Base-by-base conservation (phyloP, 495 filamentous ascomycete genomes). In the Venustampulla echinocandica region DNA sequence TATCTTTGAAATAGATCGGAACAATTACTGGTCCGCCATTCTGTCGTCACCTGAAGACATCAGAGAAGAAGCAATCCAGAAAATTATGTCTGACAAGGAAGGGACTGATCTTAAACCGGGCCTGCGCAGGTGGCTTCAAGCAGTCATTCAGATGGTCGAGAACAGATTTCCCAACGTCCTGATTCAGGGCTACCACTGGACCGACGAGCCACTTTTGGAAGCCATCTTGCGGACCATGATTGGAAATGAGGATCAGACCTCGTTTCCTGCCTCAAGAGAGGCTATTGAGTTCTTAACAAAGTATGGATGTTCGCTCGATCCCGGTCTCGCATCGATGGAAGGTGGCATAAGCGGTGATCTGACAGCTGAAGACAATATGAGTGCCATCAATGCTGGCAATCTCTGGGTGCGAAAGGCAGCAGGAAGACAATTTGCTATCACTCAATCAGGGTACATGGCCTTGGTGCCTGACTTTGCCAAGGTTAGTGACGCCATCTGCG, bases 401-500 rank as follows among this genome's bases (percentile, higher is more conserved):
- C 19, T 43, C 40, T 43, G 40, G 40, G 40, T 43, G 40, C 40
- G 23, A 43, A 43, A 43, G 40, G 14, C 40, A 43, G 40, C 40
- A 43, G 40, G 40, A 28, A 43, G 40, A 28, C 40, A 43, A 43
- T 43, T 43, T 43, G 40, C 40, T 43, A 43, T 43, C 21, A 43
- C 40, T 43, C 20, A 43, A 21, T 43, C 40, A 25, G 40, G 40
- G 23, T 43, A 43, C 21, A 43, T 43, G 40, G 40, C 40, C 10
- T 43, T 43, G 40, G 40, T 43, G 40, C 40, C 40, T 27, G 40
- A 43, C 10, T 13, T 28, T 28, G 46, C 58, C 1, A 38, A 36
- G 44, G 43, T 41, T 18, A 50, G 58, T 11, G 55, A 61, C 33
- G n/a, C 46, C 13, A 32, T 61, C 38, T 58, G 53, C 32, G 50